phyloP scores from a whole-genome alignment of 371 early-diverging fungal genomes.

The Mortierella sp. region DNA sequence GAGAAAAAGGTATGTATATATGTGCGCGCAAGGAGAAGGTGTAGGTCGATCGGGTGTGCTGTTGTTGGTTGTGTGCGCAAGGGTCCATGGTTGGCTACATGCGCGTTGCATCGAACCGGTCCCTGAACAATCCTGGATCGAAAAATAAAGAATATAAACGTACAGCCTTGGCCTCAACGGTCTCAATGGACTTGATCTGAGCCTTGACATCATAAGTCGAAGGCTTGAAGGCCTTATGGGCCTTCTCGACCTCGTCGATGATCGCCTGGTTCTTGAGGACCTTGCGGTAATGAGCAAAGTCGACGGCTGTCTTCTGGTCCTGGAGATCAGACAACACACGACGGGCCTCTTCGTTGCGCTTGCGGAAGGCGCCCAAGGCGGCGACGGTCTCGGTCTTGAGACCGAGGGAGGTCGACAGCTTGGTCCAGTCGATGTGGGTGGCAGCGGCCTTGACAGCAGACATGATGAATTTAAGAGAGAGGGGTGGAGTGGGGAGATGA shows the following conservation, averaged over 20 bases:
- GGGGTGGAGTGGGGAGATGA: neutral
- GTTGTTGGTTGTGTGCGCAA: neutral
- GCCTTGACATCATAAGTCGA: conserved; percentile 87
- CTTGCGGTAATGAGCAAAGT: conserved; percentile 90
- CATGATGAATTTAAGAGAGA: conserved; percentile 52
- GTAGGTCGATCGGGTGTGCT: neutral
- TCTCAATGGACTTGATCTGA: conserved; percentile 89
- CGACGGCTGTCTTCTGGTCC: conserved; percentile 86
- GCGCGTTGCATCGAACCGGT: neutral
- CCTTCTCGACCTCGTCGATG: conserved; percentile 91
- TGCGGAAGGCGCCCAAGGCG: conserved; percentile 92
- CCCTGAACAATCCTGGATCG: neutral
- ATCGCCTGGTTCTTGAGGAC: conserved; percentile 92
- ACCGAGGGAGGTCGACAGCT: conserved; percentile 84
- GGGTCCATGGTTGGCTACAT: neutral
- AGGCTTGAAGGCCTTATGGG: conserved; percentile 85
- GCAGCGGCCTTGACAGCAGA: conserved; percentile 70
- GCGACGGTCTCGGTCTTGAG: conserved; percentile 91
- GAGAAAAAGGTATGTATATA: neutral
- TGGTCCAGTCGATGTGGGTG: conserved; percentile 89
- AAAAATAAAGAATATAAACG: conserved; percentile 31
- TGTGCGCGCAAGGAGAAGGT: neutral
- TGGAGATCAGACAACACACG: conserved; percentile 84
- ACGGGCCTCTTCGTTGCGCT: conserved; percentile 94
- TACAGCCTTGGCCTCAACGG: conserved; percentile 93